Conservation (phyloP, 169 alveolate genomes). For the Condylostoma magnum region DNA sequence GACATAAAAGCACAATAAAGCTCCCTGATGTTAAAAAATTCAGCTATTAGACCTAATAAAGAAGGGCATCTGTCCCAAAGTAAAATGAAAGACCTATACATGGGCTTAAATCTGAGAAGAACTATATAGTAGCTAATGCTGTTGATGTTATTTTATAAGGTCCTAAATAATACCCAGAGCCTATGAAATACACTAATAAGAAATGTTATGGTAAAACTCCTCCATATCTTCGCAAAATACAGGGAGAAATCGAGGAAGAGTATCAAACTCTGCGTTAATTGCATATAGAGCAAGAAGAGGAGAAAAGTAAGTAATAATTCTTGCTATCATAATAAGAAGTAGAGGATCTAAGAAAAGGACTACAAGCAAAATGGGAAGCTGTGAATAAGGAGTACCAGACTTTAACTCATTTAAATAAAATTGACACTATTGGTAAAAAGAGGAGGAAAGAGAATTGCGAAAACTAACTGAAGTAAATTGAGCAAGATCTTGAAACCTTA, state of each 20-base stretch:
- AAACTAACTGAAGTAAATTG: constrained; percentile 65
- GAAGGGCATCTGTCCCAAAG: constrained; percentile 72
- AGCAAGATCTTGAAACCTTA: constrained; percentile 72
- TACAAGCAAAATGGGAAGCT: constrained; percentile 84
- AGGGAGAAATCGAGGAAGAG: constrained; percentile 71
- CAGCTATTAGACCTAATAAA: constrained; percentile 9
- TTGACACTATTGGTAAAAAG: constrained; percentile 77
- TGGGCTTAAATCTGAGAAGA: constrained; percentile 79
- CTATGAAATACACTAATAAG: constrained; percentile 59
- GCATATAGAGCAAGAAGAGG: constrained; percentile 48
- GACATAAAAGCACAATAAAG: not conserved
- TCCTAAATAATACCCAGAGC: constrained; percentile 58
- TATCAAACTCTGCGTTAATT: constrained; percentile 29
- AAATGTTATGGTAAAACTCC: constrained; percentile 82
- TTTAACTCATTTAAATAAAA: constrained; percentile 73
- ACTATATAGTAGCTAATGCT: constrained; percentile 83
- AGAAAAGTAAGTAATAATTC: constrained; percentile 56
- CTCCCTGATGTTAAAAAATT: constrained; percentile 14
- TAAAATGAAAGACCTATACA: constrained; percentile 80
- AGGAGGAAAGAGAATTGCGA: constrained; percentile 82
- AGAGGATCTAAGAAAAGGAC: constrained; percentile 67
- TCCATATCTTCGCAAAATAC: constrained; percentile 61
- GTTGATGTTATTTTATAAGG: constrained; percentile 69
- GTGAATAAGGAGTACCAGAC: constrained; percentile 72
- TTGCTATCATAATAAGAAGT: constrained; percentile 68